A percentile compares a stretch with the other conserved stretches of the same genome.
Conservation (phyloP, 2,329 filamentous ascomycete species). For the Monilinia fructigena region DNA sequence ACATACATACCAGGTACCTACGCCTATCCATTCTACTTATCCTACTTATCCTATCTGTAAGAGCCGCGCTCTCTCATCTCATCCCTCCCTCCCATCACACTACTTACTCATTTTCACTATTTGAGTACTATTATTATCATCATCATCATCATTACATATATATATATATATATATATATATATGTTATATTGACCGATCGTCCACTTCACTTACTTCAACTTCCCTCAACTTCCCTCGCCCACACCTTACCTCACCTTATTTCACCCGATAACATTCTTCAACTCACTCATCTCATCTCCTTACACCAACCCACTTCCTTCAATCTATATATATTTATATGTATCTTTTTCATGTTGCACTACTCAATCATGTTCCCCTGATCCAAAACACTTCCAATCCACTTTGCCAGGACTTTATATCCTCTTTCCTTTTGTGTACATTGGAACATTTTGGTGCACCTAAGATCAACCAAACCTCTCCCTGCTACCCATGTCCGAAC, state of each 20-base stretch:
- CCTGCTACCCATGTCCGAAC: slow-evolving; percentile 20
- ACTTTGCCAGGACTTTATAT: slow-evolving; percentile 11
- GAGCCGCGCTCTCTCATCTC: too few species aligned
- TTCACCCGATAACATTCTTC: slow-evolving; percentile 6
- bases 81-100: too few species aligned
- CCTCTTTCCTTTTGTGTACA: neutral
- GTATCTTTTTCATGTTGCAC: neutral
- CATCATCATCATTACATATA: too few species aligned
- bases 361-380: slow-evolving; percentile 17
- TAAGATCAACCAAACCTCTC: neutral
- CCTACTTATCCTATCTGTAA: too few species aligned
- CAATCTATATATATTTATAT: neutral
- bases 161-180: too few species aligned
- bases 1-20: too few species aligned
- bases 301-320: neutral
- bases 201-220: neutral
- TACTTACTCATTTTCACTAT: too few species aligned
- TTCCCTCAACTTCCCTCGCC: neutral
- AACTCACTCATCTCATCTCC: neutral
- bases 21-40: too few species aligned
- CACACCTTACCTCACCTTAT: neutral
- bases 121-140: too few species aligned
- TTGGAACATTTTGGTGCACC: slow-evolving; percentile 25
- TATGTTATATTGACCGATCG: too few species aligned
- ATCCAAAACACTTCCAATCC: slow-evolving; percentile 18